phyloP scores from a whole-genome alignment of 495 filamentous ascomycete species.

The Aspergillus haitiensis region DNA sequence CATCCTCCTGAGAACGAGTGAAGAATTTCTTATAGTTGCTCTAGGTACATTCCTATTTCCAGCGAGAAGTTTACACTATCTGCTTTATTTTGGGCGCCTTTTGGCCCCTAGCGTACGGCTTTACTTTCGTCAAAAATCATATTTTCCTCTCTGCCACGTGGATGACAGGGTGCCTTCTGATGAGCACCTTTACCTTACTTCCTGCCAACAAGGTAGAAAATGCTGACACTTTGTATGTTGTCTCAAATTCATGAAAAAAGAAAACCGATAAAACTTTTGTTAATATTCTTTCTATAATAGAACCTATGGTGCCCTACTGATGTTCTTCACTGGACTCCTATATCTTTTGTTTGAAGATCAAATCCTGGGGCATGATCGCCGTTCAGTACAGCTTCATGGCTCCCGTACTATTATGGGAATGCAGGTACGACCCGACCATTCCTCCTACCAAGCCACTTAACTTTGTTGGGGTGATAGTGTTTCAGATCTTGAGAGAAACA shows the following conservation, averaged over 20 bases:
- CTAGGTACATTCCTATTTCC: constrained; percentile 81
- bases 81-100: constrained; percentile 73
- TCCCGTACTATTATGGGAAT: constrained; percentile 56
- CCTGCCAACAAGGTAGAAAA: constrained; percentile 84
- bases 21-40: constrained; percentile 12
- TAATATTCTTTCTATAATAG: constrained; percentile 41
- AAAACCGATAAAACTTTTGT: constrained; percentile 27
- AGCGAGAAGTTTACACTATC: constrained; percentile 80
- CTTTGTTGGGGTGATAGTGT: neutral
- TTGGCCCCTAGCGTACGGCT: constrained; percentile 78
- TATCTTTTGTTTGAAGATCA: constrained; percentile 82
- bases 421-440: constrained; percentile 42
- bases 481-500: neutral
- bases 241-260: neutral
- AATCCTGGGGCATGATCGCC: constrained; percentile 45
- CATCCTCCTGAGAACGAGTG: neutral
- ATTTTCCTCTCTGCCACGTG: constrained; percentile 65
- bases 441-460: neutral
- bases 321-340: constrained; percentile 73
- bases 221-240: constrained; percentile 66
- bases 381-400: constrained; percentile 38
- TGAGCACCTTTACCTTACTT: constrained; percentile 90
- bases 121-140: constrained; percentile 67
- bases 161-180: constrained; percentile 71
- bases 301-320: constrained; percentile 71